A percentile compares a stretch with the other conserved stretches of the same genome.
These are phyloP conservation scores for Stachybotrys echinatus DNA, from an alignment of 2,329 filamentous ascomycete species.

Conservation along the genomic window DNA sequence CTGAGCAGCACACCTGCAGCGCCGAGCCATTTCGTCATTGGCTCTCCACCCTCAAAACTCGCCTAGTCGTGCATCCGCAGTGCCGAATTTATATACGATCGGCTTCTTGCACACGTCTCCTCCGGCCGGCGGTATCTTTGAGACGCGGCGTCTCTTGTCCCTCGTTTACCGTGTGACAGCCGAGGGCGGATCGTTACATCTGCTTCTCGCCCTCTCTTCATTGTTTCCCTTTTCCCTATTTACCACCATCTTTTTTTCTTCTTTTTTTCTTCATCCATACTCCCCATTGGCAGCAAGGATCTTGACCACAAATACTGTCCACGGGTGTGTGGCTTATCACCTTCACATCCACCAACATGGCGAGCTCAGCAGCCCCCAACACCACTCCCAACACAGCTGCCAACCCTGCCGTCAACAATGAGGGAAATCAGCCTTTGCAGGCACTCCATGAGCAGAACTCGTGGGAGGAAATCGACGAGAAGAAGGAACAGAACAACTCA, in stretches of 20 bases:
- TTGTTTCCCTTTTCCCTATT: background rate
- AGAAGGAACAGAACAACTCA: conserved; percentile 12
- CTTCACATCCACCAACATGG: background rate
- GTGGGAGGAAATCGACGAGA: conserved; percentile 12
- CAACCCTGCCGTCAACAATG: too few relatives aligned
- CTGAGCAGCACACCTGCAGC: background rate
- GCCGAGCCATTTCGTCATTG: conserved; percentile 2
- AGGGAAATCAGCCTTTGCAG: background rate
- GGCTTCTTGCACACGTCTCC: background rate
- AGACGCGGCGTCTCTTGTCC: background rate
- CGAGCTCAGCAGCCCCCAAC: background rate
- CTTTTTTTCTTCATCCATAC: background rate
- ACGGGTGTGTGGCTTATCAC: too few relatives aligned
- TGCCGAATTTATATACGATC: background rate
- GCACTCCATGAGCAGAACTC: background rate
- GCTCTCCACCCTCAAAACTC: background rate
- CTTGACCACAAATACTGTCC: too few relatives aligned
- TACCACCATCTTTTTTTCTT: background rate
- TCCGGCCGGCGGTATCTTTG: background rate
- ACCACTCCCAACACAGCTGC: too few relatives aligned
- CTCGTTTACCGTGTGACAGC: background rate
- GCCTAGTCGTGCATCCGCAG: background rate
- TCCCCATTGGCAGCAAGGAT: background rate
- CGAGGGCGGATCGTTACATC: background rate
- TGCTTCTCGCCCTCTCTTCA: too few relatives aligned